These are phyloP conservation scores for Ophidiomyces ophidiicola DNA, from an alignment of 2,329 filamentous ascomycete genomes.

Conservation along the genomic window DNA sequence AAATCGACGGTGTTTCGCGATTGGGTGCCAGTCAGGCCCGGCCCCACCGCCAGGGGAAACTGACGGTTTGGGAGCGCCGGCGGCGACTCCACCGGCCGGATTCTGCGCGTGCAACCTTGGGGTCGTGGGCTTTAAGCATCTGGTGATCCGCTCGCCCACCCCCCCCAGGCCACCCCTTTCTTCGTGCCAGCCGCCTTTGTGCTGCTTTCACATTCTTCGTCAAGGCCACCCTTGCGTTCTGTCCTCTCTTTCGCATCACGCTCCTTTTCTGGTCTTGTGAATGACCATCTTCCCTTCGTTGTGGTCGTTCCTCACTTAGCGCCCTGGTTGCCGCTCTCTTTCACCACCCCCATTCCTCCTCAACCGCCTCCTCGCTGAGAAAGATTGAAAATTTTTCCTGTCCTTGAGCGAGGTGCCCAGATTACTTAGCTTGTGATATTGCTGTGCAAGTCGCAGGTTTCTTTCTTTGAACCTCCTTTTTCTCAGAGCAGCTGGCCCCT, in stretches of 20 bases:
- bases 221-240: slow-evolving; percentile 15
- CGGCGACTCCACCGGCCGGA: no score
- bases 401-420: slow-evolving; percentile 3
- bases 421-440: slow-evolving; percentile 5
- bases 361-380: neutral
- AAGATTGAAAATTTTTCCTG: slow-evolving; percentile 1
- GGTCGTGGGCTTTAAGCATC: no score
- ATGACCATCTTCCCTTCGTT: no score
- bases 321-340: slow-evolving; percentile 11
- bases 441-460: slow-evolving; percentile 7
- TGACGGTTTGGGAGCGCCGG: no score
- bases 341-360: neutral
- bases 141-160: neutral
- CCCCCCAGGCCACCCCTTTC: slow-evolving; percentile 6
- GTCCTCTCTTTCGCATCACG: slow-evolving; percentile 20
- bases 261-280: slow-evolving; percentile 15
- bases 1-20: no score
- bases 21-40: no score
- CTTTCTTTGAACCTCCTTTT: slow-evolving; percentile 1
- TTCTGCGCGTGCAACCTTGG: no score
- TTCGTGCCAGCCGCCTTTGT: slow-evolving; percentile 9
- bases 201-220: slow-evolving; percentile 15
- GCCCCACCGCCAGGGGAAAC: no score
- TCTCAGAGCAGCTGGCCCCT: slow-evolving; percentile 6
- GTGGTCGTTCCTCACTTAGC: slow-evolving; percentile 14